phyloP scores from a whole-genome alignment of 2,329 filamentous ascomycete species.

The Colletotrichum higginsianum region DNA sequence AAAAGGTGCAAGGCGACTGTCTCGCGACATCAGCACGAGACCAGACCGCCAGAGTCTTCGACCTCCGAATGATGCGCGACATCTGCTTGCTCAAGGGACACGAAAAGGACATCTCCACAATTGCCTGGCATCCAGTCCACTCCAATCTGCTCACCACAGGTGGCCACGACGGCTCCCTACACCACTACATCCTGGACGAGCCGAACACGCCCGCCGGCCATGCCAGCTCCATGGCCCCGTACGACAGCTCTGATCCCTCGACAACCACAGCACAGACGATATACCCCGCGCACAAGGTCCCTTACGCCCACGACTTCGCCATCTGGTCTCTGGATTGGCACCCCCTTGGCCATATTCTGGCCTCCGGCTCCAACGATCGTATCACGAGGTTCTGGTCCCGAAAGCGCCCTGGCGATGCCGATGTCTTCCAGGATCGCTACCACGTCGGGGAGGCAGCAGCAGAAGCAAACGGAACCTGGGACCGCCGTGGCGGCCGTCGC shows the following conservation, averaged over 20 bases:
- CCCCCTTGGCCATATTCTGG: constrained; percentile 93
- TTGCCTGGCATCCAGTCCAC: constrained; percentile 95
- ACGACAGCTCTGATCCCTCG: constrained; percentile 84
- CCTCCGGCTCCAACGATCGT: constrained; percentile 95
- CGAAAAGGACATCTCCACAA: constrained; percentile 94
- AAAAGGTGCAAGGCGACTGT: constrained; percentile 85
- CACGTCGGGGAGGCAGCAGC: constrained; percentile 95
- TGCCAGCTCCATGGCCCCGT: constrained; percentile 81
- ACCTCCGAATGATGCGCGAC: constrained; percentile 98
- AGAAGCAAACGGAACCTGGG: constrained; percentile 95
- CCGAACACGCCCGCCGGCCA: constrained; percentile 86
- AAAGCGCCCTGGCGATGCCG: constrained; percentile 87
- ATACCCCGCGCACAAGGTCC: constrained; percentile 88
- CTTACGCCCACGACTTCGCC: constrained; percentile 92
- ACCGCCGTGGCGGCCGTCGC: constrained; percentile 81
- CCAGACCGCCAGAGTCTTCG: constrained; percentile 92
- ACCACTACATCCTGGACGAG: constrained; percentile 96
- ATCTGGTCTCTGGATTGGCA: constrained; percentile 99
- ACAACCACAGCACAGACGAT: constrained; percentile 91
- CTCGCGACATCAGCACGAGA: constrained; percentile 95
- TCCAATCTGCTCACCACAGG: constrained; percentile 91
- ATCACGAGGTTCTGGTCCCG: constrained; percentile 98
- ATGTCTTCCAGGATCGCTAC: constrained; percentile 89
- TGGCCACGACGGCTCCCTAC: constrained; percentile 88
- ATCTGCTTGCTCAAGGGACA: constrained; percentile 94